Evolutionary conservation across 306 rosid species (phyloP).

Genomic region (Hippophae tibetana): DNA sequence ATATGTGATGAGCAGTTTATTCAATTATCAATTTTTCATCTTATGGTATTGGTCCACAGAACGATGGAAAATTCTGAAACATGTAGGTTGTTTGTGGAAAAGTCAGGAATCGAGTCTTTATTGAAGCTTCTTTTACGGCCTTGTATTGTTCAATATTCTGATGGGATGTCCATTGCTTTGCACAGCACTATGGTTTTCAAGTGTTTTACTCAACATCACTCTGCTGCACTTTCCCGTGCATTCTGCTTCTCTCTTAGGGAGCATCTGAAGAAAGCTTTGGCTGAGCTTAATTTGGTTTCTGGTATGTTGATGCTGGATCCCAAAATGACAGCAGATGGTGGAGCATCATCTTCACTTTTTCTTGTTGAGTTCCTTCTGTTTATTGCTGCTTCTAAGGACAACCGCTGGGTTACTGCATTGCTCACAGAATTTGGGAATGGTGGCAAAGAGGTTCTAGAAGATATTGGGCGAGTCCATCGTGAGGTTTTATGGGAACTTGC

Average conservation of each 20-base stretch:
- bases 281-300: slow-evolving; percentile 48
- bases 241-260: slow-evolving; percentile 73
- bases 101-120: slow-evolving; percentile 78
- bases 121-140: slow-evolving; percentile 72
- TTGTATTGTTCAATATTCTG: slow-evolving; percentile 75
- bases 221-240: slow-evolving; percentile 73
- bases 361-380: slow-evolving; percentile 85
- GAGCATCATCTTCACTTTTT: slow-evolving; percentile 60
- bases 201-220: slow-evolving; percentile 89
- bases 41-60: slow-evolving; percentile 90
- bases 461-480: slow-evolving; percentile 72
- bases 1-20: slow-evolving; percentile 57
- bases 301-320: slow-evolving; percentile 65
- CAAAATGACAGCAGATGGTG: slow-evolving; percentile 52
- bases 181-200: slow-evolving; percentile 98
- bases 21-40: slow-evolving; percentile 71
- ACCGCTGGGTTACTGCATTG: slow-evolving; percentile 85
- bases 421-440: slow-evolving; percentile 83
- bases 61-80: slow-evolving; percentile 97
- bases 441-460: slow-evolving; percentile 77
- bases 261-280: slow-evolving; percentile 71
- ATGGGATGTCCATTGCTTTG: slow-evolving; percentile 91
- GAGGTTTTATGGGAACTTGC: slow-evolving; percentile 92
- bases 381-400: slow-evolving; percentile 95
- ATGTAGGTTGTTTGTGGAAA: slow-evolving; percentile 90